Evolutionary conservation across 2,329 filamentous ascomycete genomes (phyloP).

Genomic region (Trichophyton equinum): DNA sequence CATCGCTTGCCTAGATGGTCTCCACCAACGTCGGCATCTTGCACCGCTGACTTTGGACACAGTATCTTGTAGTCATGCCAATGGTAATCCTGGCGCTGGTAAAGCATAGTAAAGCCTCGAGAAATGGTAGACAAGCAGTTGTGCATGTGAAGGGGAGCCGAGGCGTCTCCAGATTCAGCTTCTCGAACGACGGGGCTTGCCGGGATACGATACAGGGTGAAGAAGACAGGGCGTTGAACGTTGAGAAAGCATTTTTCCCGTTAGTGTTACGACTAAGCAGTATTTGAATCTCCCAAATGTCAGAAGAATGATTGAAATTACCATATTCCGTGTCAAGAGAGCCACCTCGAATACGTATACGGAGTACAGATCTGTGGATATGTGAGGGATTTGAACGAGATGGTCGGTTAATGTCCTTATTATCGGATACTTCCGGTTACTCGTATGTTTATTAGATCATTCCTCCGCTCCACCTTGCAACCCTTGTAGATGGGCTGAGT

Average conservation of each 20-base stretch:
- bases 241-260: not conserved
- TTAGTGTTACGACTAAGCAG: not conserved
- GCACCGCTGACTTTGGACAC: not conserved
- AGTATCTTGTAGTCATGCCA: not conserved
- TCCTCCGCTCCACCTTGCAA: not conserved
- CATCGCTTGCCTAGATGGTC: not conserved
- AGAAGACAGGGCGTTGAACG: not conserved
- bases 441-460: not conserved
- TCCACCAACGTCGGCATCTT: not conserved
- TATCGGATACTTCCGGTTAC: conserved; percentile 2
- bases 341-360: not conserved
- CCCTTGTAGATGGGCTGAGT: not conserved
- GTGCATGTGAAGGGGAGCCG: not conserved
- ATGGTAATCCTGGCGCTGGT: not conserved
- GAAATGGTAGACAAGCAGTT: not conserved
- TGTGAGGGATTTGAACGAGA: not conserved
- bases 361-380: not conserved
- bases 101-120: not conserved
- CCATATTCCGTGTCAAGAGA: not conserved
- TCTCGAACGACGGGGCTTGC: conserved; percentile 1
- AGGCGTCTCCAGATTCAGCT: not conserved
- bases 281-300: not conserved
- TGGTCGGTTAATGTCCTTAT: not conserved
- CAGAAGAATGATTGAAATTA: not conserved
- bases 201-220: not conserved